Percentiles rank a stretch among this genome's conserved stretches.
Evolutionary conservation across 1,139 yeast species (phyloP).

Genomic region (Candida albicans): DNA sequence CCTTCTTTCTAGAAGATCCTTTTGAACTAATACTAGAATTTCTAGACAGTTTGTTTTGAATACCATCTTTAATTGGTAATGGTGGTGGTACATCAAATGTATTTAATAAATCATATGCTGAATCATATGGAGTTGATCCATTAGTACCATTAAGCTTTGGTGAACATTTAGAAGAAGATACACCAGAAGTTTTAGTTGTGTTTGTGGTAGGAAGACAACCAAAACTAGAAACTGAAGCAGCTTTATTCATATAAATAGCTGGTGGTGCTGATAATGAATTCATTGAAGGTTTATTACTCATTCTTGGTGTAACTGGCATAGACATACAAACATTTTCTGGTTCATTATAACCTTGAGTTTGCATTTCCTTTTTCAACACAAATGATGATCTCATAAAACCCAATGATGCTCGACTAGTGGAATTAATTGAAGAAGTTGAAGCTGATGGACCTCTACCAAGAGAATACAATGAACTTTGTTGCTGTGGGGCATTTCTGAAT

Average conservation of each 20-base stretch:
- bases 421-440: slow-evolving; percentile 15
- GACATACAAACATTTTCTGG: slow-evolving; percentile 32
- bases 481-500: slow-evolving; percentile 1
- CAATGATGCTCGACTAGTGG: slow-evolving; percentile 29
- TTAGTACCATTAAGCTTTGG: slow-evolving; percentile 20
- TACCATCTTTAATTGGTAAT: slow-evolving; percentile 5
- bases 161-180: slow-evolving; percentile 27
- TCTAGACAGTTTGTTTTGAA: neutral
- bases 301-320: slow-evolving; percentile 9
- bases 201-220: neutral
- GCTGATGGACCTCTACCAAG: slow-evolving; percentile 14
- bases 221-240: slow-evolving; percentile 8
- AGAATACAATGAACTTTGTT: slow-evolving; percentile 7
- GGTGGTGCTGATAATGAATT: slow-evolving; percentile 2
- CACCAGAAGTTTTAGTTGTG: neutral
- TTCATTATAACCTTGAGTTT: slow-evolving; percentile 25
- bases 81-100: slow-evolving; percentile 16
- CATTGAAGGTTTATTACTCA: slow-evolving; percentile 3
- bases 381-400: slow-evolving; percentile 45
- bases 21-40: slow-evolving; percentile 1
- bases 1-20: slow-evolving; percentile 23
- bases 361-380: slow-evolving; percentile 36
- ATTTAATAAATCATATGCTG: slow-evolving; percentile 20
- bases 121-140: slow-evolving; percentile 1
- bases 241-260: slow-evolving; percentile 5